These are phyloP conservation scores for Dioscorea cayenensis DNA, from an alignment of 116 monocot genomes.

Conservation along the genomic window DNA sequence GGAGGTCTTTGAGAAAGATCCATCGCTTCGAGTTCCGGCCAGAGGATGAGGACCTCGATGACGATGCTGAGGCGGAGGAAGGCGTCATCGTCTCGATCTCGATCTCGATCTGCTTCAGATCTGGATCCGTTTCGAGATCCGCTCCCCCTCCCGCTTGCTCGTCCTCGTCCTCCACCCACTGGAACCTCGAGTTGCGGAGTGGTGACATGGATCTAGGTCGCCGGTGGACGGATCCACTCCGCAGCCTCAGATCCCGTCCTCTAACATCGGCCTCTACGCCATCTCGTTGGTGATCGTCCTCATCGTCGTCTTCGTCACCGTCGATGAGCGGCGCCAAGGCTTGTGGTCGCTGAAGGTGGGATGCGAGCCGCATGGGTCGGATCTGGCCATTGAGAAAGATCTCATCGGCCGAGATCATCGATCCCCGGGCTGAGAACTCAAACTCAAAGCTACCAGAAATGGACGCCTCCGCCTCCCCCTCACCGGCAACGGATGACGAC, in stretches of 20 bases:
- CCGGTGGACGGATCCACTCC: slow-evolving; percentile 51
- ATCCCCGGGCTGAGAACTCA: slow-evolving; percentile 20
- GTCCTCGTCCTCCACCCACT: slow-evolving; percentile 25
- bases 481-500: not conserved
- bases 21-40: slow-evolving; percentile 49
- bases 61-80: slow-evolving; percentile 26
- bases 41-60: slow-evolving; percentile 44
- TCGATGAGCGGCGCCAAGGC: slow-evolving; percentile 38
- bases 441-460: slow-evolving; percentile 21
- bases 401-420: slow-evolving; percentile 81
- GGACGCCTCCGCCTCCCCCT: slow-evolving; percentile 7
- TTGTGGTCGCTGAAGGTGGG: slow-evolving; percentile 44
- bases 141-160: not conserved
- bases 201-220: slow-evolving; percentile 73
- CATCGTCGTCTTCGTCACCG: slow-evolving; percentile 30
- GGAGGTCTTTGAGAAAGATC: slow-evolving; percentile 76
- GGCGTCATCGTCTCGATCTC: slow-evolving; percentile 7
- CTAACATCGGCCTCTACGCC: not conserved
- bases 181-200: slow-evolving; percentile 22
- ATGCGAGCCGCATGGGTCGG: slow-evolving; percentile 66
- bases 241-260: slow-evolving; percentile 29
- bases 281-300: not conserved
- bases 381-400: slow-evolving; percentile 82
- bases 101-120: slow-evolving; percentile 6
- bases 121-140: slow-evolving; percentile 10